Evolutionary conservation across 306 rosid genomes (phyloP).

Genomic region (Malus asiatica): DNA sequence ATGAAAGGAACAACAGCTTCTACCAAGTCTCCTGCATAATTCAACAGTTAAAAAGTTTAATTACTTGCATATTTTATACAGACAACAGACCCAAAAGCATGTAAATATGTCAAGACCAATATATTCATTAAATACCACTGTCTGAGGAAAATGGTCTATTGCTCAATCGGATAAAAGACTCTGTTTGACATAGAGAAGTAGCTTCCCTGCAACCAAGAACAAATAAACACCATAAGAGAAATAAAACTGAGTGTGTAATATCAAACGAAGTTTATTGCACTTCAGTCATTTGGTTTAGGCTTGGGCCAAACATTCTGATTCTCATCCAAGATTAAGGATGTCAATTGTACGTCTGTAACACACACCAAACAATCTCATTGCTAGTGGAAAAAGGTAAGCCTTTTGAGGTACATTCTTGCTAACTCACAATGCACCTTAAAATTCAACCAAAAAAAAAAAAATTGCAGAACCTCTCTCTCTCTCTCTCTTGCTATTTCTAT

Average conservation of each 20-base stretch:
- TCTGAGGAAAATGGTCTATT: conserved; percentile 43
- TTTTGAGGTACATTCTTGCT: neutral
- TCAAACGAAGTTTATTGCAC: neutral
- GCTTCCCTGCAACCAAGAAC: conserved; percentile 20
- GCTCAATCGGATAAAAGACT: conserved; percentile 14
- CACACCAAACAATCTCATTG: neutral
- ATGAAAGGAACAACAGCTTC: conserved; percentile 63
- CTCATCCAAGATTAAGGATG: neutral
- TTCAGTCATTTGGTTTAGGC: neutral
- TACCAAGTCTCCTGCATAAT: conserved; percentile 38
- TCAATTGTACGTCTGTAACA: neutral
- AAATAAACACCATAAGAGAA: neutral
- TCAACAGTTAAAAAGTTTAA: neutral
- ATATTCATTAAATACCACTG: conserved; percentile 28
- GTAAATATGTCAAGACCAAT: neutral
- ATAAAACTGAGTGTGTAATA: neutral
- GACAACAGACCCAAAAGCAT: neutral
- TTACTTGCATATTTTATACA: neutral
- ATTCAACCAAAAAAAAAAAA: neutral
- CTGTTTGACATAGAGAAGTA: conserved; percentile 11
- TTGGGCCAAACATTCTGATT: neutral
- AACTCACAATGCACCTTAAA: neutral
- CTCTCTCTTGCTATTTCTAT: too few species aligned
- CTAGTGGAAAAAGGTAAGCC: neutral
- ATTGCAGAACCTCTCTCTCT: neutral